Evolutionary conservation across 495 filamentous ascomycete species (phyloP).

Genomic region (Penicillium paradoxum): DNA sequence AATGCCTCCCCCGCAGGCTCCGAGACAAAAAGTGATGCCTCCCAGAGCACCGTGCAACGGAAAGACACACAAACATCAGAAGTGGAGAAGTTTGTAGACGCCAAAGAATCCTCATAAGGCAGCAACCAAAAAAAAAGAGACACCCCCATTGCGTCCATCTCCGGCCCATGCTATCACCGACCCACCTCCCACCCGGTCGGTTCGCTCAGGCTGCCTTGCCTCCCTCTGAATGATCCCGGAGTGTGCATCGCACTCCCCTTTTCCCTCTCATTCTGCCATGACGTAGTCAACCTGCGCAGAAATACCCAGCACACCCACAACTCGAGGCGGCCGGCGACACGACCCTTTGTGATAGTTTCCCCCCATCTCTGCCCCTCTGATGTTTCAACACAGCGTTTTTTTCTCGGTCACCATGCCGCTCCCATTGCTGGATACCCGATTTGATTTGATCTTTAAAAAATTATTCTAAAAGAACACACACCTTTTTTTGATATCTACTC

Average conservation of each 20-base stretch:
- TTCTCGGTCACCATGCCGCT: constrained; percentile 11
- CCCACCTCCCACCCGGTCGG: background rate
- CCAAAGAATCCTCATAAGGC: constrained; percentile 33
- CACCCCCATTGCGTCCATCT: constrained; percentile 1
- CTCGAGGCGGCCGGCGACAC: constrained; percentile 5
- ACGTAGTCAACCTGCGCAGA: constrained; percentile 27
- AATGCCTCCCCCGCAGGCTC: constrained; percentile 15
- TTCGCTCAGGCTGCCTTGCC: background rate
- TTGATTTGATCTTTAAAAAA: constrained; percentile 15
- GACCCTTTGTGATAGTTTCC: constrained; percentile 1
- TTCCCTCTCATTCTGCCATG: constrained; percentile 3
- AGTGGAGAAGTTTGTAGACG: constrained; percentile 58
- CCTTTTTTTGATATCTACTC: background rate
- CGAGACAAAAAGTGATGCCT: constrained; percentile 7
- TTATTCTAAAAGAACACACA: background rate
- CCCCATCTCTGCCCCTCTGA: constrained; percentile 10
- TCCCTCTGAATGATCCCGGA: background rate
- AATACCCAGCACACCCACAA: constrained; percentile 8
- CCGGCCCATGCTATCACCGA: background rate
- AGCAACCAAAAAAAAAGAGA: background rate
- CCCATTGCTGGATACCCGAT: constrained; percentile 42
- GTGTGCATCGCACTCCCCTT: background rate
- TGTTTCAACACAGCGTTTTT: constrained; percentile 30
- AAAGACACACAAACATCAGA: constrained; percentile 46
- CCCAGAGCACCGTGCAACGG: constrained; percentile 31